A percentile compares a stretch with the other conserved stretches of the same genome.
phyloP scores from a whole-genome alignment of 768 basidiomycete species.

The Sporobolomyces pararoseus region DNA sequence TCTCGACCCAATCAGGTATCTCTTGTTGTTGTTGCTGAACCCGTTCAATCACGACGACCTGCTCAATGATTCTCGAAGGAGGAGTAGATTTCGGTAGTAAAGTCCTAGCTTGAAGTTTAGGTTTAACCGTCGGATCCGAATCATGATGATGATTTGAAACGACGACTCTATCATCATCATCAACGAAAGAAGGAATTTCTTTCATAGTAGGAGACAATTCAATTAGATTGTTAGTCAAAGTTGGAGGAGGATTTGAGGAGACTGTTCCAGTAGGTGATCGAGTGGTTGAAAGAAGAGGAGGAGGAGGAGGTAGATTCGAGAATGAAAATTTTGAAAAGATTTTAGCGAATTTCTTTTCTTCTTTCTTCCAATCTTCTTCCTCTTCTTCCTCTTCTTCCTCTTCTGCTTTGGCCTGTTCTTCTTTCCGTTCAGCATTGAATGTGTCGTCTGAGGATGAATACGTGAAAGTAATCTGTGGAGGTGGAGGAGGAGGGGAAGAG shows the following conservation, averaged over 20 bases:
- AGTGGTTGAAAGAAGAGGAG: no score
- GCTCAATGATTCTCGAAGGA: no score
- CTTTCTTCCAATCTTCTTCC: no score
- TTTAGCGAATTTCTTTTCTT: background rate
- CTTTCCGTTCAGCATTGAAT: background rate
- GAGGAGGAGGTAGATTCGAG: background rate
- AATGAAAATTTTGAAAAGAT: conserved; percentile 1
- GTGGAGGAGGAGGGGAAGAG: background rate
- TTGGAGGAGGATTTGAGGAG: no score
- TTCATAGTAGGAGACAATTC: background rate
- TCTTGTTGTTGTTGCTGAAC: no score
- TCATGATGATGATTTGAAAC: no score
- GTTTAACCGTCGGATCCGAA: background rate
- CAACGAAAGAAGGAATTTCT: background rate
- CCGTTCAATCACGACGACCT: no score
- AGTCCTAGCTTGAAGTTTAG: background rate
- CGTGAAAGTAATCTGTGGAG: background rate
- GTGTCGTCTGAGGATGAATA: background rate
- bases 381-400: no score
- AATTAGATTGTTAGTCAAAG: background rate
- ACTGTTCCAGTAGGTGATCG: no score
- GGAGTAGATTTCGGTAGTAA: background rate
- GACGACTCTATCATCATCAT: no score
- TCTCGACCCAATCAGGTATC: background rate
- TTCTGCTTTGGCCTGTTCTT: background rate